phyloP scores from a whole-genome alignment of 2,329 filamentous ascomycete genomes.

The Pseudocercospora fuligena region DNA sequence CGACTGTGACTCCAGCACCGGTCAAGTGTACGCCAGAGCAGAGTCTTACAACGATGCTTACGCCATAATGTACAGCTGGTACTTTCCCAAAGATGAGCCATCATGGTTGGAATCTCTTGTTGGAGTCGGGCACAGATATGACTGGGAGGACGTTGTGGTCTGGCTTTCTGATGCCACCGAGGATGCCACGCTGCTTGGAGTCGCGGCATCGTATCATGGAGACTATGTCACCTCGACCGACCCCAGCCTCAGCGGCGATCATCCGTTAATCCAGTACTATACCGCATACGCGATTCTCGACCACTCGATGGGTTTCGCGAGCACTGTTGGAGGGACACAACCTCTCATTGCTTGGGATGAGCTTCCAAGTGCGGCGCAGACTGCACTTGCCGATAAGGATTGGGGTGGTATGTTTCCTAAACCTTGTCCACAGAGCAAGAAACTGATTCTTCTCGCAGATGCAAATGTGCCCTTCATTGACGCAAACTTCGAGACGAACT shows the following conservation, averaged over 20 bases:
- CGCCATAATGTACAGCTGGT: slow-evolving; percentile 60
- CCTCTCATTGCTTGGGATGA: slow-evolving; percentile 43
- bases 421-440: background rate
- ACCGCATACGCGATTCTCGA: slow-evolving; percentile 53
- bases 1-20: slow-evolving; percentile 51
- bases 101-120: slow-evolving; percentile 35
- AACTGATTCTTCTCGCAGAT: background rate
- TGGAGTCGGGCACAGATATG: slow-evolving; percentile 57
- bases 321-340: slow-evolving; percentile 36
- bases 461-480: slow-evolving; percentile 56
- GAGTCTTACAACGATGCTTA: slow-evolving; percentile 48
- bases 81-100: slow-evolving; percentile 55
- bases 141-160: slow-evolving; percentile 60
- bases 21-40: slow-evolving; percentile 58
- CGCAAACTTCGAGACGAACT: slow-evolving; percentile 49
- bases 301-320: slow-evolving; percentile 51
- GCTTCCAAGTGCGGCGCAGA: slow-evolving; percentile 49
- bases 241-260: slow-evolving; percentile 49
- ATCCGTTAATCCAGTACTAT: slow-evolving; percentile 54
- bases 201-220: slow-evolving; percentile 59
- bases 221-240: slow-evolving; percentile 51
- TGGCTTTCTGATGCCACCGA: slow-evolving; percentile 52
- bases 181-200: slow-evolving; percentile 51
- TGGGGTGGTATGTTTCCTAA: slow-evolving; percentile 27
- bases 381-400: slow-evolving; percentile 51